phyloP scores from a whole-genome alignment of 768 basidiomycete genomes.

The Kondoa subrosea region DNA sequence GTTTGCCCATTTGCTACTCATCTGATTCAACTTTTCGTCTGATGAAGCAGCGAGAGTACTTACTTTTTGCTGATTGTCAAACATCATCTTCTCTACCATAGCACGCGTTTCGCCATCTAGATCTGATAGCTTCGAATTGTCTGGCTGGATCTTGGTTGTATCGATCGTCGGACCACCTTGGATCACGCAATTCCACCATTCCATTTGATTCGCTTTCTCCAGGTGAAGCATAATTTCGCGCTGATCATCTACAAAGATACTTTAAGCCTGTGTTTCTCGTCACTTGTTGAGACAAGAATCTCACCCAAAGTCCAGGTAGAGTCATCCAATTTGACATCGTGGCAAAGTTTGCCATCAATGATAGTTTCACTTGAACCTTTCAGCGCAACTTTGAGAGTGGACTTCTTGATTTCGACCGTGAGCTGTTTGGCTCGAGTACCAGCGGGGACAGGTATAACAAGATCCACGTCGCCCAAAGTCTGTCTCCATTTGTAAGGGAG shows the following conservation, averaged over 20 bases:
- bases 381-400: slow-evolving; percentile 61
- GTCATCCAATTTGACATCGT: slow-evolving; percentile 86
- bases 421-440: slow-evolving; percentile 72
- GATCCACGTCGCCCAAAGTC: slow-evolving; percentile 67
- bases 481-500: slow-evolving; percentile 86
- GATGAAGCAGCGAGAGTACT: neutral
- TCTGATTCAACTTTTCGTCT: neutral
- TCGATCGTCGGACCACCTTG: slow-evolving; percentile 93
- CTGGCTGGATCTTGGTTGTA: slow-evolving; percentile 83
- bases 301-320: slow-evolving; percentile 88
- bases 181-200: slow-evolving; percentile 97
- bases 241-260: slow-evolving; percentile 51
- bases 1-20: slow-evolving; percentile 27
- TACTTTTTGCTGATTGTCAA: slow-evolving; percentile 36
- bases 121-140: slow-evolving; percentile 88
- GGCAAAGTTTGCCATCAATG: slow-evolving; percentile 74
- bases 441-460: slow-evolving; percentile 64
- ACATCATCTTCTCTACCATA: slow-evolving; percentile 99
- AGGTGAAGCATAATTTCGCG: slow-evolving; percentile 55
- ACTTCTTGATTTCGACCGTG: slow-evolving; percentile 56
- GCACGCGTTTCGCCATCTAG: slow-evolving; percentile 90
- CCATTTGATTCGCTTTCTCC: slow-evolving; percentile 68
- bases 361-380: slow-evolving; percentile 65
- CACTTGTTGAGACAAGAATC: too few relatives aligned
- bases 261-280: too few relatives aligned